phyloP scores from a whole-genome alignment of 164 flowering plant species.

The Magnolia officinalis region DNA sequence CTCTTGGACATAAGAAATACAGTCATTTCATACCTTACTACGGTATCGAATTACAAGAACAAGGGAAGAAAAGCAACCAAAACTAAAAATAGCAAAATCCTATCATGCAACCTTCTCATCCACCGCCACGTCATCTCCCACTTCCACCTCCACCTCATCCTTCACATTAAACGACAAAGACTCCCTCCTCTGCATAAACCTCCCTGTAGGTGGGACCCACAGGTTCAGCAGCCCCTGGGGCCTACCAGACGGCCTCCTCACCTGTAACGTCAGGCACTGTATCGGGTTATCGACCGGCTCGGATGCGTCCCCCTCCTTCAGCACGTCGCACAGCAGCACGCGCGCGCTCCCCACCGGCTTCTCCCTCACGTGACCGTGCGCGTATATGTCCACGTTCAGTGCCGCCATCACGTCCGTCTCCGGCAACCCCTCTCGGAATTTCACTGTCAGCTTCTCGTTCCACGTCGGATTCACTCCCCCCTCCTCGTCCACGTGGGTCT shows the following conservation, averaged over 20 bases:
- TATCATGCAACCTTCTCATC: background rate
- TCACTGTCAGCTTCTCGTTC: slow-evolving; percentile 41
- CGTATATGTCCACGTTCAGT: slow-evolving; percentile 41
- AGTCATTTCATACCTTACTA: too few relatives aligned
- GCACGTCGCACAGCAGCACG: slow-evolving; percentile 38
- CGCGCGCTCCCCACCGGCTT: slow-evolving; percentile 46
- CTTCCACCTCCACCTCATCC: slow-evolving; percentile 14
- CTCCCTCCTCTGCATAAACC: slow-evolving; percentile 29
- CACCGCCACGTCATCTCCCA: background rate
- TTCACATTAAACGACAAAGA: slow-evolving; percentile 30
- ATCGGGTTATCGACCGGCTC: slow-evolving; percentile 42
- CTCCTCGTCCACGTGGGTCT: slow-evolving; percentile 35
- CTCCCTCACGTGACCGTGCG: slow-evolving; percentile 38
- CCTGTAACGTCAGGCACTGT: slow-evolving; percentile 40
- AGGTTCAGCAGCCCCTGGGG: slow-evolving; percentile 39
- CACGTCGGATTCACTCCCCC: slow-evolving; percentile 35
- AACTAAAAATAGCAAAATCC: background rate
- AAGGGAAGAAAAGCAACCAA: too few relatives aligned
- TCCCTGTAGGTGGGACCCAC: slow-evolving; percentile 48
- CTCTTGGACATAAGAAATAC: too few relatives aligned
- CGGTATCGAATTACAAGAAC: too few relatives aligned
- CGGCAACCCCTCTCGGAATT: slow-evolving; percentile 18
- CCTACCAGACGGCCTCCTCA: slow-evolving; percentile 37
- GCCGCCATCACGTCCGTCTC: slow-evolving; percentile 33
- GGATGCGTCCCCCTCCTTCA: slow-evolving; percentile 32